Base-by-base conservation (phyloP, 352 stramenopile genomes). In the Phytophthora chlamydospora region DNA sequence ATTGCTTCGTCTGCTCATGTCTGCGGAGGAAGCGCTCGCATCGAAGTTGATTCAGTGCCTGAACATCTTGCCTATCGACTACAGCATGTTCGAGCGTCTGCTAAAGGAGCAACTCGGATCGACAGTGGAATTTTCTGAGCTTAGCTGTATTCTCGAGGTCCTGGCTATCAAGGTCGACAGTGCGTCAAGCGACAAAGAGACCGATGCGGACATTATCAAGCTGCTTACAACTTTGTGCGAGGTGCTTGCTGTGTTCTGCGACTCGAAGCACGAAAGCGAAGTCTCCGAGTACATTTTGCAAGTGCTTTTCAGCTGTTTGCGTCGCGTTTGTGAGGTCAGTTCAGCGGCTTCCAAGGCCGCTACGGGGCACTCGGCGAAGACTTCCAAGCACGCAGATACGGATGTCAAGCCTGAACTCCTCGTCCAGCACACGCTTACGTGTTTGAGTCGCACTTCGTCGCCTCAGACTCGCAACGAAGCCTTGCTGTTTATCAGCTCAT, bases 241-340 rank as follows among this genome's bases (percentile, higher is more conserved):
- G 19, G 82, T 90, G 19, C 58, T 95, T 8, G 62, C 64, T 19
- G 56, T 90, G 24, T 84, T 92, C 5, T 91, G 81, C 46, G 65
- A 70, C 6, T 55, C 73, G 7, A 73, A 80, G 21, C 62, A 89
- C 47, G 71, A 85, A 24, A 76, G 62, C n/a, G 57, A 61, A 14
- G 78, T 90, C 6, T 90, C 85, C 1, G 81, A 94, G 57, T 94
- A 94, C 66, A 73, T 91, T n/a, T 52, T 92, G 14, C 85, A 94
- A 62, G 75, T 94, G 13, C 60, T 94, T 16, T 94, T 92, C 53
- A 76, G 74, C 27, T 92, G 85, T 33, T 63, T 94, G 49, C 81
- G 85, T 53, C 83, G 82, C 38, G 74, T 90, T 7, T 94, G 85
- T 32, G 77, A 92, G 46, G 54, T 62, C 6, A 60, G 39, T 14